These are phyloP conservation scores for Monilinia vaccinii-corymbosi DNA, from an alignment of 2,329 filamentous ascomycete species.

Conservation along the genomic window DNA sequence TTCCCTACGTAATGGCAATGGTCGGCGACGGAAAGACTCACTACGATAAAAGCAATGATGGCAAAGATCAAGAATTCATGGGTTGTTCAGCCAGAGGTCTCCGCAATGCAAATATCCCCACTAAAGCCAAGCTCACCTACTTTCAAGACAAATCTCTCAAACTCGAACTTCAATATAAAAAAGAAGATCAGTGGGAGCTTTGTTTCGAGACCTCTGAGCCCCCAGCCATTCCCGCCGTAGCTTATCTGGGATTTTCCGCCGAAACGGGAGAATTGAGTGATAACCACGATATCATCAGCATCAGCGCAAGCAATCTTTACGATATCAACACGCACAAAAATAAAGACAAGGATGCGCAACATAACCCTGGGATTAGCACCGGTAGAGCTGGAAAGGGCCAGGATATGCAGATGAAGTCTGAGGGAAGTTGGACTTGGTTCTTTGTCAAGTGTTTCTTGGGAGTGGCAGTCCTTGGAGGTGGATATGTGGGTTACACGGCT, in stretches of 20 bases:
- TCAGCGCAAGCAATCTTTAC: constrained; percentile 85
- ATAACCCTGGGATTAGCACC: background rate
- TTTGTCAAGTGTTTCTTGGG: constrained; percentile 79
- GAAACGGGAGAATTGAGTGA: constrained; percentile 96
- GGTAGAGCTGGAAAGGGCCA: constrained; percentile 12
- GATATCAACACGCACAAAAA: constrained; percentile 38
- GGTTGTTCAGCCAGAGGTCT: constrained; percentile 93
- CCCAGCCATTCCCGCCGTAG: constrained; percentile 68
- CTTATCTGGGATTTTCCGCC: constrained; percentile 69
- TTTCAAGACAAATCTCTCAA: constrained; percentile 91
- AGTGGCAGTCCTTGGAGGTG: constrained; percentile 58
- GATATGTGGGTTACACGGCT: constrained; percentile 76
- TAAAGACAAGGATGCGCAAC: background rate
- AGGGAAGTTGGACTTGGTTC: constrained; percentile 58
- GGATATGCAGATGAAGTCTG: constrained; percentile 18
- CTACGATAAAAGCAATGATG: constrained; percentile 92
- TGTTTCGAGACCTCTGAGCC: constrained; percentile 72
- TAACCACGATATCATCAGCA: constrained; percentile 91
- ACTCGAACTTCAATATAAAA: constrained; percentile 90
- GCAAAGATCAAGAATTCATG: constrained; percentile 84
- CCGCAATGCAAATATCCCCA: constrained; percentile 68
- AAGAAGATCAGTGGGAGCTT: constrained; percentile 74
- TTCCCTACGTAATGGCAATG: constrained; percentile 99
- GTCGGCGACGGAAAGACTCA: constrained; percentile 78
- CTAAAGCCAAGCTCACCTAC: constrained; percentile 83